Percentiles rank a stretch among this genome's conserved stretches.
Conservation (phyloP, 2,329 filamentous ascomycete genomes). For the Neospermospora avenae region DNA sequence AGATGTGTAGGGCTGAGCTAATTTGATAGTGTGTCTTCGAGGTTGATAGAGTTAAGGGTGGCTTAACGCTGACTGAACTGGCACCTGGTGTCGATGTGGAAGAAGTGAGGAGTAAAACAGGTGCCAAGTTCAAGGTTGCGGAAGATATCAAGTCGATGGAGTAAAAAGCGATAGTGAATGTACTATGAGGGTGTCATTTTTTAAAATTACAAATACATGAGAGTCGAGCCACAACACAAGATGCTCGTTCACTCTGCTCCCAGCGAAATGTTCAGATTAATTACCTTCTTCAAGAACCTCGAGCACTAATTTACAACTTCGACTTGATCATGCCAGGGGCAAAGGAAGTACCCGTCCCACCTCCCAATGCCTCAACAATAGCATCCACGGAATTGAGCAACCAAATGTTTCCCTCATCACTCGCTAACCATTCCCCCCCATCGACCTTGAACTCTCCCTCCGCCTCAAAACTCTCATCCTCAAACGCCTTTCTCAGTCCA, state of each 20-base stretch:
- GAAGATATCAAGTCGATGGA: conserved; percentile 51
- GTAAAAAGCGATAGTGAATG: conserved; percentile 11
- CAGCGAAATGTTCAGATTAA: background rate
- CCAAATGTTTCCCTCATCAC: conserved; percentile 64
- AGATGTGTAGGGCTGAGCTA: background rate
- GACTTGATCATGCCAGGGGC: conserved; percentile 45
- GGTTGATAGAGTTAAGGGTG: conserved; percentile 59
- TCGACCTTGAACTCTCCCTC: conserved; percentile 55
- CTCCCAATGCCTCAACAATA: conserved; percentile 52
- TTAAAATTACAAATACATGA: background rate
- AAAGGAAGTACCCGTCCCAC: conserved; percentile 50
- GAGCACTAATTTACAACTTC: conserved; percentile 38
- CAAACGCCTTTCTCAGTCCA: conserved; percentile 71
- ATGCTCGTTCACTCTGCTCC: background rate
- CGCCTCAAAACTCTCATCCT: conserved; percentile 57
- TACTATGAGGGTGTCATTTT: background rate
- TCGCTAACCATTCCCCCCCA: conserved; percentile 57
- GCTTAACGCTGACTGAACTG: conserved; percentile 65
- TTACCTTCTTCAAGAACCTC: background rate
- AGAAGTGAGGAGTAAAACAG: conserved; percentile 67
- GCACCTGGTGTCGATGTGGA: conserved; percentile 67
- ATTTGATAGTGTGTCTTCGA: conserved; percentile 61
- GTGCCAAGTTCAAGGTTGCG: conserved; percentile 62
- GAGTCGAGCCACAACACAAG: background rate
- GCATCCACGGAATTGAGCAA: conserved; percentile 58